Evolutionary conservation across 2,329 filamentous ascomycete genomes (phyloP).

Genomic region (Graphilbum ipis-grandicollis): DNA sequence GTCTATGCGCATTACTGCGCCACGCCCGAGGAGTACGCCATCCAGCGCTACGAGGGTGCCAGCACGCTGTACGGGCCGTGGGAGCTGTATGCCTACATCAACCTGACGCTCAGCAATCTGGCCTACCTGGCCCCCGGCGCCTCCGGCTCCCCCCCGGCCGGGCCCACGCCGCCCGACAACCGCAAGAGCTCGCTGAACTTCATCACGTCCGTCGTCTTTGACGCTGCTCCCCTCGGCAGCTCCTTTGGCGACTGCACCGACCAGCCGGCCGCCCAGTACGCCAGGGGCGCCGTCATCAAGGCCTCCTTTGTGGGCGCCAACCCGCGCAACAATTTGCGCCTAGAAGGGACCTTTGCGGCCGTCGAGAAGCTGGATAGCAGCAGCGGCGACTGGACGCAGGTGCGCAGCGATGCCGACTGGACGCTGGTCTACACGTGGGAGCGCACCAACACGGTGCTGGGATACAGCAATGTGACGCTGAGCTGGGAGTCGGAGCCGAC

Average conservation of each 20-base stretch:
- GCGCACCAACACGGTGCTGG: constrained; percentile 50
- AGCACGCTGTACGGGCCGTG: constrained; percentile 76
- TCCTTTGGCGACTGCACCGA: constrained; percentile 47
- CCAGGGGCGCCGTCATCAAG: constrained; percentile 38
- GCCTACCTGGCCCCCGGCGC: constrained; percentile 40
- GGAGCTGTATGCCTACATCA: constrained; percentile 74
- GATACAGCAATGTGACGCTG: constrained; percentile 58
- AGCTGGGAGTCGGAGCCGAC: constrained; percentile 60
- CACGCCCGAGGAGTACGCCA: constrained; percentile 60
- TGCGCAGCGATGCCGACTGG: constrained; percentile 73
- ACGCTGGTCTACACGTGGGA: constrained; percentile 64
- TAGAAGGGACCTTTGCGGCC: constrained; percentile 60
- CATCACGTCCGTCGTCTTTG: constrained; percentile 62
- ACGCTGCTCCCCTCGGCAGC: constrained; percentile 47
- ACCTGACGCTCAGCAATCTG: constrained; percentile 59
- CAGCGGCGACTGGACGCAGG: constrained; percentile 36
- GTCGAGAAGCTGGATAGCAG: constrained; percentile 43
- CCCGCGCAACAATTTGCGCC: constrained; percentile 67
- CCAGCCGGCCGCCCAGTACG: constrained; percentile 33
- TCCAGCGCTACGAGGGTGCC: constrained; percentile 70
- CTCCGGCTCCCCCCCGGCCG: constrained; percentile 27
- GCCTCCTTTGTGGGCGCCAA: constrained; percentile 72
- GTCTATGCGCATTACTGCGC: constrained; percentile 74
- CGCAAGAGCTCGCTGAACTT: constrained; percentile 59
- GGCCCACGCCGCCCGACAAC: constrained; percentile 60